Conservation (phyloP, 352 stramenopile species). For the Phytopythium mirpurense region DNA sequence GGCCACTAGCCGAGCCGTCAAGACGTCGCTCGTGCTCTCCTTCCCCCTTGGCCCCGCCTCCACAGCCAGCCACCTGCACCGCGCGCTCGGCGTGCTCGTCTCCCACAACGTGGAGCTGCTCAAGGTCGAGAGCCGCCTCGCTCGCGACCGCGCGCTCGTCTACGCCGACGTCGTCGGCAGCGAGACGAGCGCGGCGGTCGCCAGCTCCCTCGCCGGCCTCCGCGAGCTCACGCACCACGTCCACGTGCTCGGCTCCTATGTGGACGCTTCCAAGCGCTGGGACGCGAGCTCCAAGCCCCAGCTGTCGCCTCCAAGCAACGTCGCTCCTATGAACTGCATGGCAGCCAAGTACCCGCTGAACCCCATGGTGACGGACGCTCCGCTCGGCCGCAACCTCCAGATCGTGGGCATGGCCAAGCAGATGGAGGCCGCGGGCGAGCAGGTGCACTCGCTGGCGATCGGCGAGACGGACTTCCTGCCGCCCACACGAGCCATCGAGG, state of each 20-base stretch:
- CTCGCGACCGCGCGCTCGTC: conserved; percentile 44
- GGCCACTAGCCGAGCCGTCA: conserved; percentile 9
- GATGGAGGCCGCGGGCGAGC: conserved; percentile 90
- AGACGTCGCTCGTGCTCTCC: conserved; percentile 70
- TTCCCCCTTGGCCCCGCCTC: conserved; percentile 56
- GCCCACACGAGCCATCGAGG: conserved; percentile 82
- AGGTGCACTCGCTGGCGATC: conserved; percentile 91
- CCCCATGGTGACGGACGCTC: conserved; percentile 78
- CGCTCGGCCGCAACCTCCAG: conserved; percentile 88
- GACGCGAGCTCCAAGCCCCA: conserved; percentile 32
- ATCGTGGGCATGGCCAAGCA: conserved; percentile 94
- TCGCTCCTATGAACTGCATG: too few species aligned
- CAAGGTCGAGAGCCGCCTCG: conserved; percentile 70
- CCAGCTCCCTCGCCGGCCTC: conserved; percentile 71
- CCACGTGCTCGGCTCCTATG: conserved; percentile 82
- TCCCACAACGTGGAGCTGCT: conserved; percentile 49
- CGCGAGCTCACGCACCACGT: conserved; percentile 75
- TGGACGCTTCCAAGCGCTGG: too few species aligned
- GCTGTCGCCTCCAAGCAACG: conserved; percentile 14
- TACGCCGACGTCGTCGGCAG: conserved; percentile 63
- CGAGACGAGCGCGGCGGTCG: conserved; percentile 45
- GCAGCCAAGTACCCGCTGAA: conserved; percentile 57
- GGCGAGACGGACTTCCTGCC: conserved; percentile 95
- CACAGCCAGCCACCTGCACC: conserved; percentile 52
- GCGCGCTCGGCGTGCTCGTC: conserved; percentile 57